Percentiles rank a stretch among this genome's conserved stretches.
Conservation (phyloP, 176 grass and related monocot species). For the Echinochloa phyllopogon region DNA sequence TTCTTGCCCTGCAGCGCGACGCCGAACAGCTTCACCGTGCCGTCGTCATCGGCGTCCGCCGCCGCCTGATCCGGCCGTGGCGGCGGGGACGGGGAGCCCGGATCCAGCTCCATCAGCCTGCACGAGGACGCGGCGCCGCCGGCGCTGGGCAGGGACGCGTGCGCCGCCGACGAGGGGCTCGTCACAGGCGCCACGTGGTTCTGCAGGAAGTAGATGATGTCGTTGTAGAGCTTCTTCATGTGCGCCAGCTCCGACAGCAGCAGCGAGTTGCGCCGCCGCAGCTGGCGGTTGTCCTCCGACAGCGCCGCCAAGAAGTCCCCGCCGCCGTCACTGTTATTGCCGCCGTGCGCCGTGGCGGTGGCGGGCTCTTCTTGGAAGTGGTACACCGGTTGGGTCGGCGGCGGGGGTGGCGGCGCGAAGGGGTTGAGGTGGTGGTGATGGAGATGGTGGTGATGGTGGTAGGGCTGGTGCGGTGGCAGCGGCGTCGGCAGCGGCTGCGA, state of each 20-base stretch:
- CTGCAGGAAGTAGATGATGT: conserved; percentile 96
- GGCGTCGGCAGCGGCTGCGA: conserved; percentile 54
- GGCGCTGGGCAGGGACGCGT: background rate
- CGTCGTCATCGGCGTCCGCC: background rate
- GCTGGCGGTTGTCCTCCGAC: conserved; percentile 86
- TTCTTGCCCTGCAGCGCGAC: conserved; percentile 66
- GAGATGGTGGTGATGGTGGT: conserved; percentile 39
- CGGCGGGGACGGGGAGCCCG: conserved; percentile 27
- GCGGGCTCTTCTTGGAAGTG: conserved; percentile 51
- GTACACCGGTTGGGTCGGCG: conserved; percentile 39
- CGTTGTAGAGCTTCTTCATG: conserved; percentile 98
- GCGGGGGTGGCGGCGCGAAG: conserved; percentile 54
- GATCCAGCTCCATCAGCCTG: conserved; percentile 63
- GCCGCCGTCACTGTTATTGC: background rate
- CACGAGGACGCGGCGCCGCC: conserved; percentile 28
- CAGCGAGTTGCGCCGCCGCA: conserved; percentile 79
- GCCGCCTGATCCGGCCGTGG: background rate
- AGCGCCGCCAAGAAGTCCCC: conserved; percentile 72
- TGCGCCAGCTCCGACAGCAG: conserved; percentile 84
- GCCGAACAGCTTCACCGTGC: conserved; percentile 91
- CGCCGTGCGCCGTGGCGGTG: background rate
- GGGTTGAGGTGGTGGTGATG: conserved; percentile 50
- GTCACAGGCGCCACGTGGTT: conserved; percentile 69
- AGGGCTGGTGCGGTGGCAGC: conserved; percentile 41
- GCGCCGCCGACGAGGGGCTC: conserved; percentile 38